Base-by-base conservation (phyloP, 495 filamentous ascomycete genomes). In the Penicillium daleae region DNA sequence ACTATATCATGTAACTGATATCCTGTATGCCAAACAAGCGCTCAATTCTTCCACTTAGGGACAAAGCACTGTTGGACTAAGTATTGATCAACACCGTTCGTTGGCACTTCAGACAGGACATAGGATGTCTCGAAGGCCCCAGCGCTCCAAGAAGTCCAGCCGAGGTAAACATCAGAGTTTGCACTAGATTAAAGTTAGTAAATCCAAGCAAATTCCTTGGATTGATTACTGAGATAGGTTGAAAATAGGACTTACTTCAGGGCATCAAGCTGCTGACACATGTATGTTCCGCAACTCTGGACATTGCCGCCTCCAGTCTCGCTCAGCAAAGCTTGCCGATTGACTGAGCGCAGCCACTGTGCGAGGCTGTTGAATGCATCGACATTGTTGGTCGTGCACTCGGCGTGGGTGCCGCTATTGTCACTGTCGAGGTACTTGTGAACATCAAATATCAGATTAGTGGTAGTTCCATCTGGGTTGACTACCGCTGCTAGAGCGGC, bases 401-500 rank as follows among this genome's bases (percentile, higher is more conserved):
- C 40, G 17, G 39, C 40, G 12, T 31, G 22, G 19, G 55, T 57
- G 15, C 55, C 55, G 24, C 55, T 57, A 15, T 44, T 44, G 13
- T 57, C 55, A n/a, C 26, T 31, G 27, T 57, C 55, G 10, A 57
- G 55, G 32, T 57, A 57, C 55, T 57, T 39, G 27, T 57, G 55
- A 8, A 57, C 55, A 21, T 57, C 54, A 44, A 57, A 57, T 9
- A 57, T 46, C 35, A 57, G 21, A 31, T 57, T 57, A 5, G 55
- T 57, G 21, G 35, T 57, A 17, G 35, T n/a, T 10, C 55, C 55
- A 57, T 57, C 55, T n/a, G 55, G 55, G 35, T 57, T 57, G 24
- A 6, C 33, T 37, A 57, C 55, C 7, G 55, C 21, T 27, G 22
- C 8, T 6, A 57, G 55, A 15, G 55, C 55, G 1, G 55, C 35